Evolutionary conservation across 2,329 filamentous ascomycete species (phyloP), one percentile per base, ranked within the genome.

Genomic region (Calonectria montana): DNA sequence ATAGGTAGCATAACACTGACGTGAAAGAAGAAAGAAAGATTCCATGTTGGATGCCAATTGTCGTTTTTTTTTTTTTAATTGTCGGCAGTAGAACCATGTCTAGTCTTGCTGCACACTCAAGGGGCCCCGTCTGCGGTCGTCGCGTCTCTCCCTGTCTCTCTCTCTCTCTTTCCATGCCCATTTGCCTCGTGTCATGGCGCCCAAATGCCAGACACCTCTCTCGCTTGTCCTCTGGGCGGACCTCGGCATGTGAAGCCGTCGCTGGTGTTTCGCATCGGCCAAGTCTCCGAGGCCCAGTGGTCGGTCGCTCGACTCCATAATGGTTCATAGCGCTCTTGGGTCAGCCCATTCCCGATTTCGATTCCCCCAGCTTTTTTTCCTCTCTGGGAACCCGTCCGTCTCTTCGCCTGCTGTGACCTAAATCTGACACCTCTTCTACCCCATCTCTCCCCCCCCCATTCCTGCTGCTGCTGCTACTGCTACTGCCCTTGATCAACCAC

Each of bases 161-260:
- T 1, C 6, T 9, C 18, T 15, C 41, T 15, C n/a, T n/a, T 21
- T 43, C 3, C 18, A 43, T n/a, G 16, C 8, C 41, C 3, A 1
- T 18, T 43, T 41, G 39, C n/a, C 41, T 43, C 16, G 41, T 43
- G 41, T 5, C 41, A 43, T 43, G 39, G 3, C n/a, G 41, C 18
- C n/a, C 41, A 43, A 7, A 43, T n/a, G 41, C 41, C n/a, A 18
- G 41, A 18, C n/a, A 18, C 3, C 16, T 41, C 15, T 43, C 41
- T 43, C 41, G 18, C 41, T 43, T n/a, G 8, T n/a, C 1, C 41
- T 6, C 18, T n/a, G 41, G 41, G 74, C 78, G 78, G 76, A 80
- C 79, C 79, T 80, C 79, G 79, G 79, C 76, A 80, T 80, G 76
- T 78, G 77, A 76, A 73, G 73, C 71, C 69, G 59, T 65, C 50